A percentile compares a stretch with the other conserved stretches of the same genome.
These are phyloP conservation scores for Globisporangium heterothallicum DNA, from an alignment of 352 stramenopile species.

Conservation along the genomic window DNA sequence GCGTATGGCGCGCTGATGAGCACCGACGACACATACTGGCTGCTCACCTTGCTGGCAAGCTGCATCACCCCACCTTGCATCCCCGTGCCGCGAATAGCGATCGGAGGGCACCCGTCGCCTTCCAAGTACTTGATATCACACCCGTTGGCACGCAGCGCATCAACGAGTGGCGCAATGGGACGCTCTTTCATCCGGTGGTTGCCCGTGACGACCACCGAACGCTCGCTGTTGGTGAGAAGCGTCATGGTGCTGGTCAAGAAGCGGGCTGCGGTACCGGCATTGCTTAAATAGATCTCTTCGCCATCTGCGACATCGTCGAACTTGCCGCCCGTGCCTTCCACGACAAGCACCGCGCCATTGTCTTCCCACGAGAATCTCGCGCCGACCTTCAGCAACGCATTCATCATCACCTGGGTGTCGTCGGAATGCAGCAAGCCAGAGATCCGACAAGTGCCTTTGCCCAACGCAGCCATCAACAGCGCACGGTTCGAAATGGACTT, in stretches of 20 bases:
- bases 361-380: constrained; percentile 80
- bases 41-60: constrained; percentile 92
- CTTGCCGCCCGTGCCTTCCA: constrained; percentile 67
- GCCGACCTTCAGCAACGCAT: constrained; percentile 90
- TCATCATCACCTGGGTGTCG: constrained; percentile 98
- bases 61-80: constrained; percentile 66
- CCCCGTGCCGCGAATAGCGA: constrained; percentile 70
- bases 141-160: constrained; percentile 89
- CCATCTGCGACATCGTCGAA: constrained; percentile 42
- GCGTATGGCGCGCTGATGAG: constrained; percentile 93
- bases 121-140: constrained; percentile 71
- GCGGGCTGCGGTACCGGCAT: constrained; percentile 91
- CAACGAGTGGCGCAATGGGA: constrained; percentile 93
- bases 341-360: constrained; percentile 64
- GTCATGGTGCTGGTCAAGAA: constrained; percentile 92
- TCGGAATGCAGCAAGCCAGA: constrained; percentile 95
- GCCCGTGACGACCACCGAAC: constrained; percentile 84
- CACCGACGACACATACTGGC: constrained; percentile 96
- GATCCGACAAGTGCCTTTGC: constrained; percentile 72
- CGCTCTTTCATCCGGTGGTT: constrained; percentile 96
- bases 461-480: constrained; percentile 93
- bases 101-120: constrained; percentile 57
- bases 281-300: constrained; percentile 81
- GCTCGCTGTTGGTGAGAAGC: constrained; percentile 36
- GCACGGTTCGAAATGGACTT: constrained; percentile 99